Evolutionary conservation across 2,329 filamentous ascomycete genomes (phyloP), one percentile per base, ranked within the genome.

Genomic region (Arthrinium phaeospermum): DNA sequence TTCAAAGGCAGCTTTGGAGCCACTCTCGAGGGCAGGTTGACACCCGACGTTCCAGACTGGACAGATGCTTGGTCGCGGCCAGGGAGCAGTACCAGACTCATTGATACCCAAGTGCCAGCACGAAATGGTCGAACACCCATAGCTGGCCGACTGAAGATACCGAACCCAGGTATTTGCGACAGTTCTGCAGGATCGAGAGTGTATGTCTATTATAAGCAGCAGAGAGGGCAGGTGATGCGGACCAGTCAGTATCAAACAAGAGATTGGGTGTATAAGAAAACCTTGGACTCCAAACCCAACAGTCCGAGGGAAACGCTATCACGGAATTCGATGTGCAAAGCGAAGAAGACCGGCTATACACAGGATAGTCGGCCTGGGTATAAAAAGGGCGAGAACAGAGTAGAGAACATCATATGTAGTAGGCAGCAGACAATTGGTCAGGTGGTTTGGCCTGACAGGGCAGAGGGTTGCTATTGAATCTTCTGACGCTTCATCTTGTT

Each of bases 21-120:
- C 57, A 24, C 34, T 16, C 57, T 34, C 34, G 41, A 64, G 41
- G 57, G 34, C 34, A 64, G 19, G 30, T 64, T 64, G 57, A 64
- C 57, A 64, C 57, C 57, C 57, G 34, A 64, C 57, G 34, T 64
- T n/a, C 57, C 34, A 64, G 34, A n/a, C 57, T 41, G 22, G 34
- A 64, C 34, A 64, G 10, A 41, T 41, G 57, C 34, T 64, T 64
- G 34, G 34, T 41, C 19, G 57, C 34, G 34, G 57, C 12, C 19
- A 64, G 57, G 57, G 34, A 64, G 57, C 34, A 14, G 34, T n/a
- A n/a, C 57, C 19, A 41, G 19, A 41, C 34, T 64, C 57, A n/a
- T 64, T 64, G 57, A 64, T 64, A 64, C 57, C 57, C 57, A 41
- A 64, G 57, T 64, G 30, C n/a, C 57, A 64, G 34, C 57, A n/a